Conservation (phyloP, 1,139 yeast genomes). For the Sugiyamaella novakii region DNA sequence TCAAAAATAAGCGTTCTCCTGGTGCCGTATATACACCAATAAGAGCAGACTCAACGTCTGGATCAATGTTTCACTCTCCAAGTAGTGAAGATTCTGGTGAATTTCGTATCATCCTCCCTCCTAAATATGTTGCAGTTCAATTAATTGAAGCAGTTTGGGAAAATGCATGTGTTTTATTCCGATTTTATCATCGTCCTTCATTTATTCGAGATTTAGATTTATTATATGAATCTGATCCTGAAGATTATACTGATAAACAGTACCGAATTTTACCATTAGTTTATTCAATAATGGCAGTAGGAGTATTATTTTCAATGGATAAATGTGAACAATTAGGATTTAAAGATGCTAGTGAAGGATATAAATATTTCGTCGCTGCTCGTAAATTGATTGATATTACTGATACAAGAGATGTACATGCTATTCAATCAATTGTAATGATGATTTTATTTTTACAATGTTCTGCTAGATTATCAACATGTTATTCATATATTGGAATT, state of each 20-base stretch:
- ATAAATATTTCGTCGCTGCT: conserved; percentile 80
- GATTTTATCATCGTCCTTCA: conserved; percentile 86
- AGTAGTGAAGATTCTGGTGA: conserved; percentile 17
- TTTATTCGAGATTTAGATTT: conserved; percentile 60
- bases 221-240: conserved; percentile 67
- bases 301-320: conserved; percentile 62
- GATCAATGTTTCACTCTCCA: conserved; percentile 18
- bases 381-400: conserved; percentile 72
- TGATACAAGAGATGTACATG: conserved; percentile 61
- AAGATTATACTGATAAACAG: conserved; percentile 69
- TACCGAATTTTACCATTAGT: conserved; percentile 76
- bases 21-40: conserved; percentile 10
- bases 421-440: conserved; percentile 71
- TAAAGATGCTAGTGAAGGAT: conserved; percentile 65
- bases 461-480: conserved; percentile 84
- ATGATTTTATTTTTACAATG: conserved; percentile 78
- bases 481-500: conserved; percentile 91
- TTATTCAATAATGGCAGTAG: conserved; percentile 71
- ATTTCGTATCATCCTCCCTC: conserved; percentile 70
- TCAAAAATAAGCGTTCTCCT: conserved; percentile 14
- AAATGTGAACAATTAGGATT: conserved; percentile 42
- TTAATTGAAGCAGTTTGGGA: conserved; percentile 80
- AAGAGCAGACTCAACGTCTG: conserved; percentile 15
- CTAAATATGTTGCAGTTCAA: conserved; percentile 69
- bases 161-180: conserved; percentile 78